phyloP scores from a whole-genome alignment of 1,139 yeast species.

The Pichia cactophila region DNA sequence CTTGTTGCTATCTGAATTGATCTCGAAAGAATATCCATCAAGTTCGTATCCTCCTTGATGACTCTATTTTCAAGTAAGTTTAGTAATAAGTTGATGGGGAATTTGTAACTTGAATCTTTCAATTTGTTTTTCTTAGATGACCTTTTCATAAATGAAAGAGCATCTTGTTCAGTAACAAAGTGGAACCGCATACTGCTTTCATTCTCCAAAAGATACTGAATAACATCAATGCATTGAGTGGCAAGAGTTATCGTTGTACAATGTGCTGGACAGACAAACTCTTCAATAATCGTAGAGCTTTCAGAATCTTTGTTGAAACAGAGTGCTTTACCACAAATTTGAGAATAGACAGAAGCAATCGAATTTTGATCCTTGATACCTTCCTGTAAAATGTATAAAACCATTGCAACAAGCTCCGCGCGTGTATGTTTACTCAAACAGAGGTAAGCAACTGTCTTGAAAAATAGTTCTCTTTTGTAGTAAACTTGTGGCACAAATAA shows the following conservation, averaged over 20 bases:
- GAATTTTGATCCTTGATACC: slow-evolving; percentile 57
- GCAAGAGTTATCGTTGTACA: slow-evolving; percentile 67
- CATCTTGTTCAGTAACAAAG: slow-evolving; percentile 77
- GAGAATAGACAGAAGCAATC: slow-evolving; percentile 58
- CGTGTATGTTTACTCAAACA: slow-evolving; percentile 77
- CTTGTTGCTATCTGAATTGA: slow-evolving; percentile 71
- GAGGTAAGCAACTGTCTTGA: slow-evolving; percentile 58
- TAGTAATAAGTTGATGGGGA: slow-evolving; percentile 67
- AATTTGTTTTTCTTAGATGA: slow-evolving; percentile 31
- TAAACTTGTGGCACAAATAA: slow-evolving; percentile 69
- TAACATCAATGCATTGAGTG: slow-evolving; percentile 68
- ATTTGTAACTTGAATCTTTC: slow-evolving; percentile 43
- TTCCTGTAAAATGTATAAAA: slow-evolving; percentile 67
- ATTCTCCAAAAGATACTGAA: slow-evolving; percentile 63
- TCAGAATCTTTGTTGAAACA: background rate
- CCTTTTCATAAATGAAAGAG: slow-evolving; percentile 42
- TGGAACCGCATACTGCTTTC: slow-evolving; percentile 67
- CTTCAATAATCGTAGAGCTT: slow-evolving; percentile 2
- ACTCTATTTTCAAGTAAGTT: slow-evolving; percentile 53
- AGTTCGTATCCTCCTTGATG: slow-evolving; percentile 62
- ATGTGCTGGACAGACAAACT: slow-evolving; percentile 40
- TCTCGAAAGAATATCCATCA: slow-evolving; percentile 71
- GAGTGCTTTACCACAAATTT: slow-evolving; percentile 37
- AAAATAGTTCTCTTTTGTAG: slow-evolving; percentile 56
- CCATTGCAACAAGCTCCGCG: slow-evolving; percentile 62